Evolutionary conservation across 441 rosid species (phyloP).

Genomic region (California macrophylla): DNA sequence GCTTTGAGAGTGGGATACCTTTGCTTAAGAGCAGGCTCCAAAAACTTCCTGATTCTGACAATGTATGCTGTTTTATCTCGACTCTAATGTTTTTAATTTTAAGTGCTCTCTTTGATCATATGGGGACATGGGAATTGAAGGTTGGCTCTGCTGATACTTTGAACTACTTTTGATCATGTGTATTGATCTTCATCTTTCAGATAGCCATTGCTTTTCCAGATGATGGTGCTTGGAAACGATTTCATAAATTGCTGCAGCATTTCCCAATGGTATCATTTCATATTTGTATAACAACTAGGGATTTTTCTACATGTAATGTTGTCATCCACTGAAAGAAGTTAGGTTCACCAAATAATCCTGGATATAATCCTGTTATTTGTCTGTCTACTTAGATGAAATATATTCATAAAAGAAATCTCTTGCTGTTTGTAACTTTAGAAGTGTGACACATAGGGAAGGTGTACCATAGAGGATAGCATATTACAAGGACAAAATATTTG

Average conservation of each 20-base stretch:
- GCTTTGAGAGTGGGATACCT: conserved; percentile 90
- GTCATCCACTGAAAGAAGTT: background rate
- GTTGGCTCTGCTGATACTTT: background rate
- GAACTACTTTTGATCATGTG: background rate
- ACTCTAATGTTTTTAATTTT: background rate
- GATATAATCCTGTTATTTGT: background rate
- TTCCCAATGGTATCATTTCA: conserved; percentile 57
- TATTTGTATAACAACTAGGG: background rate
- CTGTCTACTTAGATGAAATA: background rate
- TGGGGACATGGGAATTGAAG: background rate
- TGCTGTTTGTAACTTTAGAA: conserved; percentile 1
- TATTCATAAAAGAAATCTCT: background rate
- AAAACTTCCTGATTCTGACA: conserved; percentile 81
- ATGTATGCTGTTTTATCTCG: conserved; percentile 34
- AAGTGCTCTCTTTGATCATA: background rate
- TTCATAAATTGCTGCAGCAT: conserved; percentile 91
- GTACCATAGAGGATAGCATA: background rate
- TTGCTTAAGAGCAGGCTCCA: conserved; percentile 75
- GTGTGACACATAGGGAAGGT: background rate
- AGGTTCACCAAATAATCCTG: background rate
- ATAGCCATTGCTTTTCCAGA: conserved; percentile 96
- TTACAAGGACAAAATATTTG: background rate
- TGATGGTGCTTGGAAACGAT: conserved; percentile 96
- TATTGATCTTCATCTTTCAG: conserved; percentile 31
- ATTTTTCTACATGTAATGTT: background rate